Percentiles rank a stretch among this genome's conserved stretches.
Evolutionary conservation across 1,284 basidiomycete species (phyloP).

Genomic region (Erythrobasidium hasegawianum): DNA sequence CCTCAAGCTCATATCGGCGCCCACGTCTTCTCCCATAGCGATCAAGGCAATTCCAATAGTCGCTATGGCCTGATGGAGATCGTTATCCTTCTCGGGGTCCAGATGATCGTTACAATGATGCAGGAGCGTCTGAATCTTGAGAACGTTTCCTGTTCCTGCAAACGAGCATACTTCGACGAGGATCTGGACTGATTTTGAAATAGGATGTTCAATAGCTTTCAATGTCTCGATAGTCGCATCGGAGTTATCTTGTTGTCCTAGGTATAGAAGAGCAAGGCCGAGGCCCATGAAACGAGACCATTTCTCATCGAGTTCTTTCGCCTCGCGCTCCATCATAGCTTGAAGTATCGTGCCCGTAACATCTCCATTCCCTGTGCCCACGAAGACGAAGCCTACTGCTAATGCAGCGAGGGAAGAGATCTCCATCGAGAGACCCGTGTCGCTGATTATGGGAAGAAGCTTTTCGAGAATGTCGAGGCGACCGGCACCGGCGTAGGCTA

Average conservation of each 20-base stretch:
- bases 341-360: constrained; percentile 85
- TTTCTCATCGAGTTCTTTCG: constrained; percentile 75
- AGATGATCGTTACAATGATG: constrained; percentile 92
- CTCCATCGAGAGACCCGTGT: constrained; percentile 81
- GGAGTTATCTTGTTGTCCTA: constrained; percentile 83
- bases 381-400: constrained; percentile 90
- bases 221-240: constrained; percentile 94
- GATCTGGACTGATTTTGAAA: constrained; percentile 85
- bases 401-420: constrained; percentile 80
- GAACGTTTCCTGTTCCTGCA: constrained; percentile 91
- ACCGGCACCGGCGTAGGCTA: constrained; percentile 90
- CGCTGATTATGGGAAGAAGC: constrained; percentile 73
- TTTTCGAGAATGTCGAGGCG: constrained; percentile 77
- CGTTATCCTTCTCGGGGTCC: constrained; percentile 61
- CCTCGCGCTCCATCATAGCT: constrained; percentile 82
- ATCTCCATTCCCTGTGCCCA: constrained; percentile 92
- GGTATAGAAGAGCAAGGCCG: constrained; percentile 84
- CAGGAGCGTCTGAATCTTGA: constrained; percentile 89
- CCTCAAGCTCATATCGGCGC: constrained; percentile 90
- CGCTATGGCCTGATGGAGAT: constrained; percentile 88
- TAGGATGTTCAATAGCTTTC: constrained; percentile 89
- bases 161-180: constrained; percentile 92
- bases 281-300: constrained; percentile 90
- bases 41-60: constrained; percentile 91
- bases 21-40: constrained; percentile 98